Evolutionary conservation across 176 grass and related monocot genomes (phyloP).

Genomic region (Saccharum spontaneum): DNA sequence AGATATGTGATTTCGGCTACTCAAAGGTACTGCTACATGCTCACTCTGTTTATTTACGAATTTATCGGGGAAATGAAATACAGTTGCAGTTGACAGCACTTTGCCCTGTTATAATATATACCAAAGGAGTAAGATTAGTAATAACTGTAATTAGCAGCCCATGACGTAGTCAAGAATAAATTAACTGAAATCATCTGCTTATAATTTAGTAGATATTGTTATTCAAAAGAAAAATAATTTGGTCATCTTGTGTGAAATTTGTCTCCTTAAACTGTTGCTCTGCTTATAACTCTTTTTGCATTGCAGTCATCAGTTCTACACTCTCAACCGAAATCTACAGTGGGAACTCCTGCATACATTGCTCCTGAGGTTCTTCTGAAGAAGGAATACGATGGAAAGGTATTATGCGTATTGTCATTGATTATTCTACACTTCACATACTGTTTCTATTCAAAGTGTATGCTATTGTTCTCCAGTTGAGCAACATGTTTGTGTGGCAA

Average conservation of each 20-base stretch:
- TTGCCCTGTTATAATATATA: neutral
- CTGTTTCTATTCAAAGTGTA: neutral
- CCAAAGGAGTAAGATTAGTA: neutral
- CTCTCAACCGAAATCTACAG: slow-evolving; percentile 75
- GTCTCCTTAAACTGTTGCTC: neutral
- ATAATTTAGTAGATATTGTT: neutral
- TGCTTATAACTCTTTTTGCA: neutral
- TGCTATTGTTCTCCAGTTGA: neutral
- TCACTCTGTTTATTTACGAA: neutral
- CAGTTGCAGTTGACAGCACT: neutral
- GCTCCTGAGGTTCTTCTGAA: slow-evolving; percentile 83
- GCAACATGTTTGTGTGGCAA: neutral
- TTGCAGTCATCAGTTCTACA: slow-evolving; percentile 78
- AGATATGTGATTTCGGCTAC: slow-evolving; percentile 85
- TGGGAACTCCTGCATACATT: slow-evolving; percentile 81
- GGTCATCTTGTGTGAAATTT: neutral
- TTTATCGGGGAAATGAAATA: neutral
- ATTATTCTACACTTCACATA: neutral
- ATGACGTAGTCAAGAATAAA: neutral
- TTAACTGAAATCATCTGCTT: neutral
- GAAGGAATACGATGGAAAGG: slow-evolving; percentile 88
- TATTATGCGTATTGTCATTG: neutral
- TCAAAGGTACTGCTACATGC: slow-evolving; percentile 49
- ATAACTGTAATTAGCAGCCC: neutral
- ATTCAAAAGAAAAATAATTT: neutral